phyloP scores from a whole-genome alignment of 108 stramenopile genomes.

The Pseudonitzschia pungens region DNA sequence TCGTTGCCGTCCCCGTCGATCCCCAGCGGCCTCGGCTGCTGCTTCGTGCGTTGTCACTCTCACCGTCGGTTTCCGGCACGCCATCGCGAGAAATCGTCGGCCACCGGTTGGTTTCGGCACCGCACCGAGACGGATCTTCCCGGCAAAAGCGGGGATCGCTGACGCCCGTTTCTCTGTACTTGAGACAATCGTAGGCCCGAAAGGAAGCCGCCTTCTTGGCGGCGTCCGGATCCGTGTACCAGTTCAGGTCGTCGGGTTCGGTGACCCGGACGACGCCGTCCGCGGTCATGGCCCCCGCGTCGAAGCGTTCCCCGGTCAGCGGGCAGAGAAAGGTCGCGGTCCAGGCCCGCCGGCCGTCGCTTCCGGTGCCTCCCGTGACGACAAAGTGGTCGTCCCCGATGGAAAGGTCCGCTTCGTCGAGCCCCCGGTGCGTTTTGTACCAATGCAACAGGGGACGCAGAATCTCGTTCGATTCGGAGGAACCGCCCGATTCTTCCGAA shows the following conservation, averaged over 20 bases:
- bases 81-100: not conserved
- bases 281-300: slow-evolving; percentile 9
- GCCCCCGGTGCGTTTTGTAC: slow-evolving; percentile 1
- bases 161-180: slow-evolving; percentile 21
- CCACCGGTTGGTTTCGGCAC: not conserved
- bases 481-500: too few relatives aligned
- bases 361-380: slow-evolving; percentile 12
- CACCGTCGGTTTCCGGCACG: not conserved
- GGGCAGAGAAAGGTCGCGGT: slow-evolving; percentile 48
- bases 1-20: not conserved
- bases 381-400: slow-evolving; percentile 38
- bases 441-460: slow-evolving; percentile 14
- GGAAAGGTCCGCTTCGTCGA: slow-evolving; percentile 15
- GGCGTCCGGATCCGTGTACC: slow-evolving; percentile 35
- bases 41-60: not conserved
- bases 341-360: slow-evolving; percentile 16
- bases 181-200: slow-evolving; percentile 36
- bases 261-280: not conserved
- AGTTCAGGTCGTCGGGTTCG: slow-evolving; percentile 4
- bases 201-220: slow-evolving; percentile 43
- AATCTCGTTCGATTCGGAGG: not conserved
- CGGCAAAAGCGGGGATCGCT: slow-evolving; percentile 38
- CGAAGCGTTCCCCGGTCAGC: slow-evolving; percentile 26
- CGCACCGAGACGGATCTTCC: slow-evolving; percentile 28
- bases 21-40: too few relatives aligned